phyloP scores from a whole-genome alignment of 2,329 filamentous ascomycete species.

The Alternaria consortialis region DNA sequence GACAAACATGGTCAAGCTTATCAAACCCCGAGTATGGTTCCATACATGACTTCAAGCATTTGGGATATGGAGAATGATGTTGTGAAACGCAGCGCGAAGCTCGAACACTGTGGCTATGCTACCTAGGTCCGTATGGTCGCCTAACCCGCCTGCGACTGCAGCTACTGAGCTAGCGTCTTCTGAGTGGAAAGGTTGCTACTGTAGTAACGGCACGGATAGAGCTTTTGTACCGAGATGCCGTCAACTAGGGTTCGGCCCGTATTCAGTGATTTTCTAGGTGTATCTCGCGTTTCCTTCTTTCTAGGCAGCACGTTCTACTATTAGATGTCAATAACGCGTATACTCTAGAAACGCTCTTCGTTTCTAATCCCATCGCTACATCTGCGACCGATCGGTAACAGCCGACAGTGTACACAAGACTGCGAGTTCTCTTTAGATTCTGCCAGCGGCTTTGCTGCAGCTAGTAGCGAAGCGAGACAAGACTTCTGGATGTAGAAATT shows the following conservation, averaged over 20 bases:
- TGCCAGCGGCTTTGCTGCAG: background rate
- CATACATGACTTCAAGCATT: background rate
- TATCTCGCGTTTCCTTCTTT: background rate
- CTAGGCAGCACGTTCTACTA: background rate
- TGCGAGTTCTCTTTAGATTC: background rate
- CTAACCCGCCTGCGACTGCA: background rate
- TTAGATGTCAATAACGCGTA: background rate
- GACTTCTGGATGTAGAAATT: background rate
- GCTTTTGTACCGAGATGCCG: background rate
- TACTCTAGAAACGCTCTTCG: background rate
- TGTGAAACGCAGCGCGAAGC: background rate
- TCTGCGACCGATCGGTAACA: background rate
- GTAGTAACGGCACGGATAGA: background rate
- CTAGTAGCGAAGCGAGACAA: background rate
- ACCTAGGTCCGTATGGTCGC: background rate
- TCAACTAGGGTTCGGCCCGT: background rate
- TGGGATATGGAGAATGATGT: background rate
- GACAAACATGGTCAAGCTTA: background rate
- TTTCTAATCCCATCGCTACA: background rate
- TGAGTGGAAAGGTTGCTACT: background rate
- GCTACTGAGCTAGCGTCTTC: background rate
- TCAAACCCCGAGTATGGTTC: background rate
- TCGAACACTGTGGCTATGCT: background rate
- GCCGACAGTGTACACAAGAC: background rate
- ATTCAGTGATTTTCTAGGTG: background rate